Percentiles rank a stretch among this genome's conserved stretches.
phyloP scores from a whole-genome alignment of 768 basidiomycete genomes.

The Leccinum subtestaceum region DNA sequence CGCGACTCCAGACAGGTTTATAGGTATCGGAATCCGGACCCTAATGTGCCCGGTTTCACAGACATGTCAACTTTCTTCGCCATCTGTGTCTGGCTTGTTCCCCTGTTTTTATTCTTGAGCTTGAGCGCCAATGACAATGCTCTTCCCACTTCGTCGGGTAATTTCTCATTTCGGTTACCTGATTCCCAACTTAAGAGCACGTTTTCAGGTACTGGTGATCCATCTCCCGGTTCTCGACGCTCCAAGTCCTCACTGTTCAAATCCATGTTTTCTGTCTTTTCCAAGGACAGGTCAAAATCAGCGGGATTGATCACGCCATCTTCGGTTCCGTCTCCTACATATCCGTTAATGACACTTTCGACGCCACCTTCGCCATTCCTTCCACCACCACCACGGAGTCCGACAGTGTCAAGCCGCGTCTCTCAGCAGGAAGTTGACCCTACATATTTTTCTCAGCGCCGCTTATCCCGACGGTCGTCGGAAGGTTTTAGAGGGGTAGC shows the following conservation, averaged over 20 bases:
- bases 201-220: conserved; percentile 18
- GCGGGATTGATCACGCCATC: conserved; percentile 71
- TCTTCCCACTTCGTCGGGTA: conserved; percentile 69
- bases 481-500: conserved; percentile 4
- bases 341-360: conserved; percentile 32
- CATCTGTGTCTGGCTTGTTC: conserved; percentile 83
- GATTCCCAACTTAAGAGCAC: not conserved
- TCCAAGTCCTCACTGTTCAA: conserved; percentile 68
- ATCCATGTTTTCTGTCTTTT: conserved; percentile 50
- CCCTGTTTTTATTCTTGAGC: conserved; percentile 92
- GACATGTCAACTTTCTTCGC: conserved; percentile 85
- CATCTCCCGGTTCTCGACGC: conserved; percentile 30
- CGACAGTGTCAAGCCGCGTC: conserved; percentile 2
- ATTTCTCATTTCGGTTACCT: conserved; percentile 2
- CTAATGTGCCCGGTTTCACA: conserved; percentile 47
- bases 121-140: conserved; percentile 97
- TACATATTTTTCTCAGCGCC: conserved; percentile 34
- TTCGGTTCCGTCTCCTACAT: conserved; percentile 6
- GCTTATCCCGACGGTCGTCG: conserved; percentile 38
- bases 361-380: conserved; percentile 21
- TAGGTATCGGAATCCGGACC: conserved; percentile 42
- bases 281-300: conserved; percentile 43
- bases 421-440: conserved; percentile 37
- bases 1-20: conserved; percentile 56
- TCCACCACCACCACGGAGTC: conserved; percentile 28